phyloP scores from a whole-genome alignment of 495 filamentous ascomycete species.

The Diplogelasinospora grovesii region DNA sequence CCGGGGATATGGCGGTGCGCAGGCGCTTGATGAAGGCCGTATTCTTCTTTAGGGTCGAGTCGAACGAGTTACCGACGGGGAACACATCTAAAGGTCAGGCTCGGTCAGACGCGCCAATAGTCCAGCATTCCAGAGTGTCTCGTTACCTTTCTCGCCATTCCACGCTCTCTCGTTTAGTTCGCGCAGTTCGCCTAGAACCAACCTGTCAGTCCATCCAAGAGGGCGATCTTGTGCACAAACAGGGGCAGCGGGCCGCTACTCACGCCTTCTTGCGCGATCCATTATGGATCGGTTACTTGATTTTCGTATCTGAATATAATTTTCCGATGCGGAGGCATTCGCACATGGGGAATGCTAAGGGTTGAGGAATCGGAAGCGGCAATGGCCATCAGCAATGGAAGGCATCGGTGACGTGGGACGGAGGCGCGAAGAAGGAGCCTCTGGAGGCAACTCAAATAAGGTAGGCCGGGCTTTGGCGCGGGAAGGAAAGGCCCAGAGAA shows the following conservation, averaged over 20 bases:
- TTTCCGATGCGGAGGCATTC: slow-evolving; percentile 32
- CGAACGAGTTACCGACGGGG: slow-evolving; percentile 69
- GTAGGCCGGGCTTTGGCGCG: slow-evolving; percentile 1
- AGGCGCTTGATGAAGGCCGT: slow-evolving; percentile 97
- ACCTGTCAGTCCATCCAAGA: slow-evolving; percentile 2
- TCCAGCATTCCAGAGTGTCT: slow-evolving; percentile 1
- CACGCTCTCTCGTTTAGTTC: slow-evolving; percentile 80
- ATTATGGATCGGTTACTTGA: slow-evolving; percentile 43
- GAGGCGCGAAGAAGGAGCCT: slow-evolving; percentile 9
- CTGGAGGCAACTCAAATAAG: slow-evolving; percentile 10
- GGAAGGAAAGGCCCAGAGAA: background rate
- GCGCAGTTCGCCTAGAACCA: slow-evolving; percentile 70
- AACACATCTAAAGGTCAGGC: slow-evolving; percentile 90
- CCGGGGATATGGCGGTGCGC: slow-evolving; percentile 76
- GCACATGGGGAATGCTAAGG: slow-evolving; percentile 37
- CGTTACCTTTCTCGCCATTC: slow-evolving; percentile 76
- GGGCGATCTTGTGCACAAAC: too few species aligned
- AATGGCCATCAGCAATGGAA: slow-evolving; percentile 36
- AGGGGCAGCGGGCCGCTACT: too few species aligned
- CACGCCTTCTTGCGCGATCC: slow-evolving; percentile 84
- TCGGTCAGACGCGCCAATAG: too few species aligned
- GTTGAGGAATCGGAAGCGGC: slow-evolving; percentile 41
- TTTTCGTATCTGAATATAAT: slow-evolving; percentile 7
- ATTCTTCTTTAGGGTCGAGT: slow-evolving; percentile 97
- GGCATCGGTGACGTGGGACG: slow-evolving; percentile 38